Evolutionary conservation across 1,139 yeast species (phyloP).

Genomic region (Trichomonascaceae sp.): DNA sequence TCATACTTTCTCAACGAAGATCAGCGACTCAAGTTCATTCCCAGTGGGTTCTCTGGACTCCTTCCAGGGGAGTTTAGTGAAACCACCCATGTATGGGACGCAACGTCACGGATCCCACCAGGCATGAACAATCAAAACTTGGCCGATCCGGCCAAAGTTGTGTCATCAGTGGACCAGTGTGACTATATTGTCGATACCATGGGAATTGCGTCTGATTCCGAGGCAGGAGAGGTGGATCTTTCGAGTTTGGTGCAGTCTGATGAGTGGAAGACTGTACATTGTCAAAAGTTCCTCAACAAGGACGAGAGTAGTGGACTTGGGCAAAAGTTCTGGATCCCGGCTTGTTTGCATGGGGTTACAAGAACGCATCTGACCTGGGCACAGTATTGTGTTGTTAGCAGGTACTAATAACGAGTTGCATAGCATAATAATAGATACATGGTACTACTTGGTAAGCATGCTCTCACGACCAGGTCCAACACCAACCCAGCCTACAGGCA

Average conservation of each 20-base stretch:
- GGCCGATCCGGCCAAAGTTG: constrained; percentile 24
- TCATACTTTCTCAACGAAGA: constrained; percentile 64
- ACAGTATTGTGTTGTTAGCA: constrained; percentile 19
- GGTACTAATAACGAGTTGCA: no score
- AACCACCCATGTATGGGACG: constrained; percentile 17
- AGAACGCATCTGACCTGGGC: constrained; percentile 15
- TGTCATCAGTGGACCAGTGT: constrained; percentile 18
- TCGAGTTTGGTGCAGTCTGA: constrained; percentile 12
- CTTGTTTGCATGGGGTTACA: constrained; percentile 11
- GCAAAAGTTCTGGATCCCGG: constrained; percentile 28
- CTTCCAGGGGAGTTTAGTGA: constrained; percentile 68
- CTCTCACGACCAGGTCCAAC: constrained; percentile 91
- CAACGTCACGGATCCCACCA: constrained; percentile 33
- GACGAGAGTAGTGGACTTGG: constrained; percentile 29
- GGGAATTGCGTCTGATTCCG: constrained; percentile 16
- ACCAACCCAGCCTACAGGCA: constrained; percentile 94
- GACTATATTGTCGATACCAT: constrained; percentile 25
- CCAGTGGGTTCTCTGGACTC: constrained; percentile 73
- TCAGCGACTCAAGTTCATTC: constrained; percentile 50
- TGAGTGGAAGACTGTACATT: constrained; percentile 25
- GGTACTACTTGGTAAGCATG: constrained; percentile 18
- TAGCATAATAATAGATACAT: no score
- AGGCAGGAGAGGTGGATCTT: constrained; percentile 14
- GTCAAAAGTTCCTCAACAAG: constrained; percentile 27
- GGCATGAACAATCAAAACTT: constrained; percentile 64